Base-by-base conservation (phyloP, 768 basidiomycete genomes). In the Boletus huronensis region DNA sequence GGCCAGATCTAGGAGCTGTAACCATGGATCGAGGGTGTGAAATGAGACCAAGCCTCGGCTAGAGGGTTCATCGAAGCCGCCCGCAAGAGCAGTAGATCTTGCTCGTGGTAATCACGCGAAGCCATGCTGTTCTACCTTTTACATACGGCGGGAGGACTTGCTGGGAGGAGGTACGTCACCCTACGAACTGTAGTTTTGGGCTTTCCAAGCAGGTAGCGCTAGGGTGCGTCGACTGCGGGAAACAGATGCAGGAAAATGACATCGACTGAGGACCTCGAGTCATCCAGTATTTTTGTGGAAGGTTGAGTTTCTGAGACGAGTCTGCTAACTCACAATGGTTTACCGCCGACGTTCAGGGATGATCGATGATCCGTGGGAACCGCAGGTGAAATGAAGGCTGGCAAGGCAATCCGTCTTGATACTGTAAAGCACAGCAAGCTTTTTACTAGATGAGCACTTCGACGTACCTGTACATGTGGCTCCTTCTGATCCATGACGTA, bases 101-200 rank as follows among this genome's bases (percentile, higher is more conserved):
- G 36, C 62, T 58, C 54, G 62, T 58, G 56, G 53, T 43, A 56
- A 23, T 52, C 61, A 66, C 64, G 64, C 40, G 60, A 44, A 19
- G 36, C 53, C 61, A 56, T 59, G 46, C 59, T 65, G 59, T 54
- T 38, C 44, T 21, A 34, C 36, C 13, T 21, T 32, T 53, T 58
- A 58, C 61, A 42, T 53, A 58, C 49, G 0, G 26, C 4, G 9
- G 11, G 19, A 11, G 26, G 23, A 23, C 29, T 40, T 39, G 19
- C 17, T n/a, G 44, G 16, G 5, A 25, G 10, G 6, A 13, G 10
- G 21, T 62, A 53, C 48, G 48, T 58, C 48, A 50, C n/a, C 13
- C 16, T 40, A 2, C 31, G 11, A 35, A 14, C 41, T 21, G 7
- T 47, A 29, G 21, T n/a, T 21, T 28, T 26, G 16, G 7, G 29